Percentiles rank a stretch among this genome's conserved stretches.
These are phyloP conservation scores for Sporisorium scitamineum DNA, from an alignment of 1,284 basidiomycete species.

Conservation along the genomic window DNA sequence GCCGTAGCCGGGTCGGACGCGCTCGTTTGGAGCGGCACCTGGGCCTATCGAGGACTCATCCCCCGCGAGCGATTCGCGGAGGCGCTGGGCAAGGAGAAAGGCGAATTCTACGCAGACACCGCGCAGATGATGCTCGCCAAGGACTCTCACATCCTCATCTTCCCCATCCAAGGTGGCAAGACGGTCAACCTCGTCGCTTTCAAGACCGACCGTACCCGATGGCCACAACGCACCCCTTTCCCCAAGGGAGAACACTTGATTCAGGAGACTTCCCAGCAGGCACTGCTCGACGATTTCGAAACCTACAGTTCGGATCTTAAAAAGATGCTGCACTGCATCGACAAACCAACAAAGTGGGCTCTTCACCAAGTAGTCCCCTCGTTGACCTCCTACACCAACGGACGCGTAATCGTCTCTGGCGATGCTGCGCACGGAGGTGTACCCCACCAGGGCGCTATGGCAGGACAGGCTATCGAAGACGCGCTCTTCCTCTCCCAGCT, in stretches of 20 bases:
- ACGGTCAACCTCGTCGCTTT: conserved; percentile 76
- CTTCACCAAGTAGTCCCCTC: conserved; percentile 74
- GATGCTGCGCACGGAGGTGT: conserved; percentile 77
- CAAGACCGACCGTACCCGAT: conserved; percentile 71
- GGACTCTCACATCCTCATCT: conserved; percentile 74
- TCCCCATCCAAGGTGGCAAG: conserved; percentile 72
- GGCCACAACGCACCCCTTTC: conserved; percentile 65
- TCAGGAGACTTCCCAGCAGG: conserved; percentile 71
- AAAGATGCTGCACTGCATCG: conserved; percentile 71
- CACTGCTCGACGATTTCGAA: conserved; percentile 72
- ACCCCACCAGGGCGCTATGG: conserved; percentile 76
- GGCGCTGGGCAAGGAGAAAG: conserved; percentile 45
- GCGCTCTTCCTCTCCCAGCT: conserved; percentile 73
- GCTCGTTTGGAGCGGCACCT: conserved; percentile 60
- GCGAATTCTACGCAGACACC: conserved; percentile 48
- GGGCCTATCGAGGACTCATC: conserved; percentile 61
- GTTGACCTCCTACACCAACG: conserved; percentile 72
- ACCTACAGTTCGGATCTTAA: conserved; percentile 74
- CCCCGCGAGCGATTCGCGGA: conserved; percentile 51
- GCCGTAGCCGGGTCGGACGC: conserved; percentile 31
- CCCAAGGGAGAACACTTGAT: conserved; percentile 72
- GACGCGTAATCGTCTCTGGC: conserved; percentile 74
- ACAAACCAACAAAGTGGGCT: conserved; percentile 75
- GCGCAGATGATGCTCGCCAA: conserved; percentile 60
- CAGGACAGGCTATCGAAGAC: conserved; percentile 77